Conservation (phyloP, 2,329 filamentous ascomycete species). For the Alternaria infectoria region DNA sequence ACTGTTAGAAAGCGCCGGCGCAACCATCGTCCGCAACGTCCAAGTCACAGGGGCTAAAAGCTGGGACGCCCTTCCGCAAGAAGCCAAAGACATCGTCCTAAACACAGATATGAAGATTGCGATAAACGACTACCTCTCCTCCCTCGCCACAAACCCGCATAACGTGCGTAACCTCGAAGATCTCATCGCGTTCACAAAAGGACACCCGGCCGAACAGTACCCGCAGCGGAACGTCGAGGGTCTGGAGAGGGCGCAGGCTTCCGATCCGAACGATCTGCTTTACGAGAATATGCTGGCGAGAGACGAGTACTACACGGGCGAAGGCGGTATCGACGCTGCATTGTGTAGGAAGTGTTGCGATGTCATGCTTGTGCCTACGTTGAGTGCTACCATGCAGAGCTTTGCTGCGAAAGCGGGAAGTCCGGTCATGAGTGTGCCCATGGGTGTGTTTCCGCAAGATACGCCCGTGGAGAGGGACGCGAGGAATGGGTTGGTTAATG, state of each 20-base stretch:
- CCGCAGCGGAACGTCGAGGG: slow-evolving; percentile 59
- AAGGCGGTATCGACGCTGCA: slow-evolving; percentile 64
- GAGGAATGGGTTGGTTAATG: slow-evolving; percentile 54
- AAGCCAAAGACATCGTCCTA: slow-evolving; percentile 49
- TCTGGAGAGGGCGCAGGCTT: slow-evolving; percentile 45
- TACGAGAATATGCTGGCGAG: slow-evolving; percentile 62
- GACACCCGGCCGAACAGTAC: slow-evolving; percentile 60
- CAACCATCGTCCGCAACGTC: slow-evolving; percentile 23
- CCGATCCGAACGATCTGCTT: slow-evolving; percentile 48
- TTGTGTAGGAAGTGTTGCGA: slow-evolving; percentile 61
- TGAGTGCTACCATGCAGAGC: slow-evolving; percentile 53
- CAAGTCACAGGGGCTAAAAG: slow-evolving; percentile 47
- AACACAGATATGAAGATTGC: slow-evolving; percentile 63
- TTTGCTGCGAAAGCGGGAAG: slow-evolving; percentile 49
- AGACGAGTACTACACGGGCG: slow-evolving; percentile 58
- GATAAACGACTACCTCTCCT: slow-evolving; percentile 60
- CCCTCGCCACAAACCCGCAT: slow-evolving; percentile 62
- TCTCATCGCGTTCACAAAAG: slow-evolving; percentile 60
- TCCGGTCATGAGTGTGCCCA: slow-evolving; percentile 65
- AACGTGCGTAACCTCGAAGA: slow-evolving; percentile 58
- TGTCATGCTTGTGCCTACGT: slow-evolving; percentile 64
- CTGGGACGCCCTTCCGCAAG: slow-evolving; percentile 49
- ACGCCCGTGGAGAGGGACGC: slow-evolving; percentile 51
- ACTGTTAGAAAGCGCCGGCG: slow-evolving; percentile 10
- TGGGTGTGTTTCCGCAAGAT: slow-evolving; percentile 60